Conservation (phyloP, 2,329 filamentous ascomycete genomes). For the Claviceps sorghi region DNA sequence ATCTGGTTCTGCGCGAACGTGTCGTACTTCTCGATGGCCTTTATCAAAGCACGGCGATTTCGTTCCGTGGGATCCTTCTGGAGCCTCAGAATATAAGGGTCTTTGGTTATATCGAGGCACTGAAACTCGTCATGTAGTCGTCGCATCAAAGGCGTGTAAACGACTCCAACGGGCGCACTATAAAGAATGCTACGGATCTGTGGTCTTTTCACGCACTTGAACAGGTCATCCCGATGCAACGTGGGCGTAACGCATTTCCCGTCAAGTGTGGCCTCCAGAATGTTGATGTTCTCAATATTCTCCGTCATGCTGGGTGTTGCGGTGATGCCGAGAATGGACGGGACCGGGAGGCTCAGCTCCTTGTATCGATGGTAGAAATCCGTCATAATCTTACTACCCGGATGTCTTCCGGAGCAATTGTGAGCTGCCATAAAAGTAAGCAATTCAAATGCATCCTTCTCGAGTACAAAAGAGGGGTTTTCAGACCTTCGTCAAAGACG, state of each 20-base stretch:
- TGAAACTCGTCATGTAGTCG: constrained; percentile 27
- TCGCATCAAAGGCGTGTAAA: constrained; percentile 23
- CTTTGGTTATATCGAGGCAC: constrained; percentile 39
- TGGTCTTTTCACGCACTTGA: constrained; percentile 55
- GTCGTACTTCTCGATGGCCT: constrained; percentile 26
- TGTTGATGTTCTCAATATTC: constrained; percentile 37
- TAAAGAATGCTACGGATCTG: constrained; percentile 28
- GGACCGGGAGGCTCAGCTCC: constrained; percentile 26
- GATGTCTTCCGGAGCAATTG: constrained; percentile 50
- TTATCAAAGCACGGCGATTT: constrained; percentile 23
- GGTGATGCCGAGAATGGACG: constrained; percentile 62
- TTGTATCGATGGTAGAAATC: constrained; percentile 49
- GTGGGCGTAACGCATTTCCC: constrained; percentile 56
- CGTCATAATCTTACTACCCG: constrained; percentile 58
- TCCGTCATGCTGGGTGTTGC: constrained; percentile 61
- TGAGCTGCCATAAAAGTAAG: constrained; percentile 40
- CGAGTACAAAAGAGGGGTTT: background rate
- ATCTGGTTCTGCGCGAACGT: constrained; percentile 43
- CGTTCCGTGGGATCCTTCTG: constrained; percentile 24
- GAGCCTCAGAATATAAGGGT: constrained; percentile 44
- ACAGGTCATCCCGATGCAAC: constrained; percentile 51
- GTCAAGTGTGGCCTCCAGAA: constrained; percentile 56
- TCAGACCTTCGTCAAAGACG: constrained; percentile 68
- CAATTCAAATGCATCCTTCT: background rate
- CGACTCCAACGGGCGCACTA: constrained; percentile 2